A percentile compares a stretch with the other conserved stretches of the same genome.
phyloP scores from a whole-genome alignment of 2,329 filamentous ascomycete species.

The Venturia nashicola region DNA sequence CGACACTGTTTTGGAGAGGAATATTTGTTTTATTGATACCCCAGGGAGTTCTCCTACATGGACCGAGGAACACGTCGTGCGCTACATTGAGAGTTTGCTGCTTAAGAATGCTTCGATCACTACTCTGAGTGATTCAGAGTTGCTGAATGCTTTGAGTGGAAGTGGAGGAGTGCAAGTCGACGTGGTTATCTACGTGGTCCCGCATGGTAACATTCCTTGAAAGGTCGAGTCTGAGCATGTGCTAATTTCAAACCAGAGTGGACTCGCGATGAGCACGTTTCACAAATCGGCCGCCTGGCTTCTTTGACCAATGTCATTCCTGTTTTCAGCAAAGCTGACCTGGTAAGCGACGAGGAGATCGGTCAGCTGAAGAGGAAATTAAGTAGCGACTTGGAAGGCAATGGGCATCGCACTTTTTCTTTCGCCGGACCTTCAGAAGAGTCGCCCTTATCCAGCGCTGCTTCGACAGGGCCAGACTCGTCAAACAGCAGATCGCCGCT shows the following conservation, averaged over 20 bases:
- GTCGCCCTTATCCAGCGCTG: conserved; percentile 20
- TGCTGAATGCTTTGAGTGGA: conserved; percentile 66
- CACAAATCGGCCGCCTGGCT: conserved; percentile 58
- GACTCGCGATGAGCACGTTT: conserved; percentile 40
- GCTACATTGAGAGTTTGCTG: conserved; percentile 51
- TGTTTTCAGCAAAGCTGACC: conserved; percentile 66
- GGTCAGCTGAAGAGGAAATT: conserved; percentile 48
- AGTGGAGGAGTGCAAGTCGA: conserved; percentile 78
- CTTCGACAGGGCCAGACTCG: conserved; percentile 14
- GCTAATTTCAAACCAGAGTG: conserved; percentile 15
- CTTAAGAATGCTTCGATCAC: conserved; percentile 49
- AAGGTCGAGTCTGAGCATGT: conserved; percentile 5
- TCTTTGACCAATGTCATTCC: conserved; percentile 75
- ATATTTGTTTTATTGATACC: conserved; percentile 88
- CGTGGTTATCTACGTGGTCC: conserved; percentile 70
- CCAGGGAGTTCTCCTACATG: conserved; percentile 41
- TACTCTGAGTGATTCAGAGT: conserved; percentile 56
- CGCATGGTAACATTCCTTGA: conserved; percentile 43
- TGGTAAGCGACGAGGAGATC: conserved; percentile 46
- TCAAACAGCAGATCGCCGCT: not conserved
- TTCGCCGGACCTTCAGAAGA: conserved; percentile 36
- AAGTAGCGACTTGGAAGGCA: conserved; percentile 40
- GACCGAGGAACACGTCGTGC: conserved; percentile 25
- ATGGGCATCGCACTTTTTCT: conserved; percentile 38
- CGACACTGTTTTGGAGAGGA: conserved; percentile 74